These are phyloP conservation scores for Chaetomium cochliodes DNA, from an alignment of 495 filamentous ascomycete genomes.

Conservation along the genomic window DNA sequence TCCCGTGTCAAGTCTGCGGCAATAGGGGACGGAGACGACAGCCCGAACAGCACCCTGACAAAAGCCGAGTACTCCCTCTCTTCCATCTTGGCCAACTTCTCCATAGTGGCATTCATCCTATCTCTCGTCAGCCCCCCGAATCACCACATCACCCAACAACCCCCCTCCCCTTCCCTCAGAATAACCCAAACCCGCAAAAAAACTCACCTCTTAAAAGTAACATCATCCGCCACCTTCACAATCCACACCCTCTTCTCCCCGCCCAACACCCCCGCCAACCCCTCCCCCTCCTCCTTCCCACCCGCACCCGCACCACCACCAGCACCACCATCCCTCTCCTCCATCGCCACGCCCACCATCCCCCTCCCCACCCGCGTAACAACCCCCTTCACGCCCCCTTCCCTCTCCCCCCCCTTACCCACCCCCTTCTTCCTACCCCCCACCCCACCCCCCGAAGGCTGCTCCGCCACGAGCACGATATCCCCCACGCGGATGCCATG, in stretches of 20 bases:
- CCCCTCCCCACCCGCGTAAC: slow-evolving; percentile 66
- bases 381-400: slow-evolving; percentile 75
- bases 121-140: background rate
- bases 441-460: slow-evolving; percentile 56
- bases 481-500: slow-evolving; percentile 88
- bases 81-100: slow-evolving; percentile 67
- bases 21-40: slow-evolving; percentile 58
- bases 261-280: slow-evolving; percentile 63
- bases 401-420: slow-evolving; percentile 56
- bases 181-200: background rate
- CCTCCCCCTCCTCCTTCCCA: slow-evolving; percentile 64
- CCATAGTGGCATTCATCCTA: slow-evolving; percentile 90
- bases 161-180: background rate
- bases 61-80: slow-evolving; percentile 70
- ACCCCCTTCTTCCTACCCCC: slow-evolving; percentile 75
- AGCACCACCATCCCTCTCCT: slow-evolving; percentile 57
- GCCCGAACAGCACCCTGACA: slow-evolving; percentile 80
- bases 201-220: slow-evolving; percentile 75
- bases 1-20: slow-evolving; percentile 42
- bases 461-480: slow-evolving; percentile 77
- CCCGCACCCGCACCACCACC: slow-evolving; percentile 67
- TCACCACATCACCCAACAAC: background rate
- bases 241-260: slow-evolving; percentile 60
- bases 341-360: slow-evolving; percentile 69
- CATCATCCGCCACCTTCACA: slow-evolving; percentile 93